These are phyloP conservation scores for Phascolomyces articulosus DNA, from an alignment of 371 early-diverging fungal genomes.

Conservation along the genomic window DNA sequence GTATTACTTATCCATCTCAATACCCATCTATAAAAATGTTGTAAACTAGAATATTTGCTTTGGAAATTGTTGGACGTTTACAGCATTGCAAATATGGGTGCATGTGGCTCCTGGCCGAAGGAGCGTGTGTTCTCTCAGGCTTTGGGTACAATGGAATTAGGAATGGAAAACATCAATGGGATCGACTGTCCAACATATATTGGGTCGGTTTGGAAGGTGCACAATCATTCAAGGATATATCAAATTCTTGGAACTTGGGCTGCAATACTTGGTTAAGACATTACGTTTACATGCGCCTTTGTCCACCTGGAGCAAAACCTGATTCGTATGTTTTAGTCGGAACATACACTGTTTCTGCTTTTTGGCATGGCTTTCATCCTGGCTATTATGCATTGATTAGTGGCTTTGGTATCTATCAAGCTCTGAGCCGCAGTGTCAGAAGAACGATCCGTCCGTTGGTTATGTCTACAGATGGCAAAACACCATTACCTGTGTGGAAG, in stretches of 20 bases:
- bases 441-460: slow-evolving; percentile 73
- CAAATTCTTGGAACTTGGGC: slow-evolving; percentile 80
- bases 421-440: slow-evolving; percentile 51
- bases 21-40: too few species aligned
- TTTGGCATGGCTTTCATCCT: slow-evolving; percentile 96
- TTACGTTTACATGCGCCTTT: slow-evolving; percentile 81
- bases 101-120: slow-evolving; percentile 88
- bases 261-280: slow-evolving; percentile 86
- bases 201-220: slow-evolving; percentile 75
- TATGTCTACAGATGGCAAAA: slow-evolving; percentile 36
- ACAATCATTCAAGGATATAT: slow-evolving; percentile 58
- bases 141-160: slow-evolving; percentile 79
- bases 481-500: slow-evolving; percentile 33
- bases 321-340: slow-evolving; percentile 62
- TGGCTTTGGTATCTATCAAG: slow-evolving; percentile 24
- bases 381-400: slow-evolving; percentile 70
- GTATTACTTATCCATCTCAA: too few species aligned
- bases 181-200: slow-evolving; percentile 72
- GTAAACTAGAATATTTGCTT: too few species aligned
- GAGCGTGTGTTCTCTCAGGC: slow-evolving; percentile 82
- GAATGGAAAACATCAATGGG: slow-evolving; percentile 49
- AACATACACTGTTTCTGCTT: slow-evolving; percentile 81
- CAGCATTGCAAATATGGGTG: slow-evolving; percentile 81
- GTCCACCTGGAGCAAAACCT: slow-evolving; percentile 39
- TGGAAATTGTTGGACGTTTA: too few species aligned